Percentiles rank a stretch among this genome's conserved stretches.
Evolutionary conservation across 1,139 yeast species (phyloP).

Genomic region (Debaryomyces udenii): DNA sequence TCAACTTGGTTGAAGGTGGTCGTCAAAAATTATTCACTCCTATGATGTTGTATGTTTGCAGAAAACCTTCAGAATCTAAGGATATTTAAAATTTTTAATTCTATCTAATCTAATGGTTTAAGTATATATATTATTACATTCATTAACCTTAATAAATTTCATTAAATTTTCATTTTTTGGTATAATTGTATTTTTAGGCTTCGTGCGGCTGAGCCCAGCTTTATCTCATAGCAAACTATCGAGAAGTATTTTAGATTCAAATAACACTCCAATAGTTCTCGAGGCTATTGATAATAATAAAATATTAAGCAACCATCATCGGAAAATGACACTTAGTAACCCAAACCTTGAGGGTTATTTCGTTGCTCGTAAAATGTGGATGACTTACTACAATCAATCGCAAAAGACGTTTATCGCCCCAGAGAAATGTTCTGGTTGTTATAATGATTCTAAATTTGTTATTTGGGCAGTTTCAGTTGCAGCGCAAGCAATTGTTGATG

Average conservation of each 20-base stretch:
- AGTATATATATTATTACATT: too few species aligned
- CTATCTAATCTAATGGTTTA: too few species aligned
- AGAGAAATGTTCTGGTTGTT: constrained; percentile 50
- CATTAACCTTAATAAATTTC: too few species aligned
- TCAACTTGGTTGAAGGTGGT: constrained; percentile 94
- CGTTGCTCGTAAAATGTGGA: constrained; percentile 50
- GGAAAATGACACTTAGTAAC: constrained; percentile 31
- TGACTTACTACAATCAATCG: constrained; percentile 46
- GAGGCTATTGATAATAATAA: too few species aligned
- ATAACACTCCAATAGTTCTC: too few species aligned
- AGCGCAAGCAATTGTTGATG: constrained; percentile 63
- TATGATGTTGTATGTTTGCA: constrained; percentile 89
- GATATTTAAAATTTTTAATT: constrained; percentile 6
- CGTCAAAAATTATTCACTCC: constrained; percentile 87
- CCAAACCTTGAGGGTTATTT: constrained; percentile 58
- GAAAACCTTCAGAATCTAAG: constrained; percentile 59
- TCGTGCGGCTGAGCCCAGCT: too few species aligned
- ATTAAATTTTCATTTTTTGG: too few species aligned
- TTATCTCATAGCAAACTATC: too few species aligned
- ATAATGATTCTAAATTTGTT: constrained; percentile 57
- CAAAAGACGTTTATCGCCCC: constrained; percentile 49
- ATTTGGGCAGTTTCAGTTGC: constrained; percentile 74
- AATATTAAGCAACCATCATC: constrained; percentile 1
- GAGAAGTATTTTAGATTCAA: too few species aligned
- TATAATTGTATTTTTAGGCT: too few species aligned